Percentiles rank a stretch among this genome's conserved stretches.
These are phyloP conservation scores for Tricholoma hemisulphureum DNA, from an alignment of 768 basidiomycete genomes.

Conservation along the genomic window DNA sequence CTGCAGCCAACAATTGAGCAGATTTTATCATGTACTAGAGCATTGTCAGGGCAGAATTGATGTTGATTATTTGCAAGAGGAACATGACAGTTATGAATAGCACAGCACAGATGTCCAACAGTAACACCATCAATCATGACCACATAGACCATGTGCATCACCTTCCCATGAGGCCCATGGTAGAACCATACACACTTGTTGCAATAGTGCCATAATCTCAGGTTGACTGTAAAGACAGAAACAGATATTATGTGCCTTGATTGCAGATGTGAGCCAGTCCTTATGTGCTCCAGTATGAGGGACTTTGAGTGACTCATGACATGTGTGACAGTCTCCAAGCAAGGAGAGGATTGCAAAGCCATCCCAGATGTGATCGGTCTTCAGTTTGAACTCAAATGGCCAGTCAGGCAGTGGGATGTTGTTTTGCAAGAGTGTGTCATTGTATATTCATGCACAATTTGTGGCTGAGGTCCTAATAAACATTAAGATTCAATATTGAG, in stretches of 20 bases:
- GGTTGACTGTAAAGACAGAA: background rate
- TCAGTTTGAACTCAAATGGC: too few species aligned
- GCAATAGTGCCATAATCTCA: background rate
- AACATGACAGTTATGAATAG: background rate
- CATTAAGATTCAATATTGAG: too few species aligned
- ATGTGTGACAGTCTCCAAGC: too few species aligned
- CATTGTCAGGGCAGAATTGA: conserved; percentile 25
- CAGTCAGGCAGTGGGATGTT: background rate
- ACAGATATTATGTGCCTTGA: background rate
- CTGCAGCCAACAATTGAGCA: conserved; percentile 25
- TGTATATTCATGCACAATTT: too few species aligned
- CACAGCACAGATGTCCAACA: background rate
- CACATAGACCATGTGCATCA: background rate
- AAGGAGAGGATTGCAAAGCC: too few species aligned
- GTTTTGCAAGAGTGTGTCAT: background rate
- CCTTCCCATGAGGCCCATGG: background rate
- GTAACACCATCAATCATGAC: background rate
- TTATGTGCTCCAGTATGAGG: too few species aligned
- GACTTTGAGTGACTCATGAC: too few species aligned
- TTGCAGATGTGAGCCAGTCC: too few species aligned
- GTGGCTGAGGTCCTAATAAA: too few species aligned
- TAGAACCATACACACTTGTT: background rate
- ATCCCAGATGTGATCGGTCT: too few species aligned
- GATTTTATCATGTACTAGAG: background rate
- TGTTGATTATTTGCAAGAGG: conserved; percentile 14